These are phyloP conservation scores for Chenopodium formosanum DNA, from an alignment of 148 eudicot species.

Conservation along the genomic window DNA sequence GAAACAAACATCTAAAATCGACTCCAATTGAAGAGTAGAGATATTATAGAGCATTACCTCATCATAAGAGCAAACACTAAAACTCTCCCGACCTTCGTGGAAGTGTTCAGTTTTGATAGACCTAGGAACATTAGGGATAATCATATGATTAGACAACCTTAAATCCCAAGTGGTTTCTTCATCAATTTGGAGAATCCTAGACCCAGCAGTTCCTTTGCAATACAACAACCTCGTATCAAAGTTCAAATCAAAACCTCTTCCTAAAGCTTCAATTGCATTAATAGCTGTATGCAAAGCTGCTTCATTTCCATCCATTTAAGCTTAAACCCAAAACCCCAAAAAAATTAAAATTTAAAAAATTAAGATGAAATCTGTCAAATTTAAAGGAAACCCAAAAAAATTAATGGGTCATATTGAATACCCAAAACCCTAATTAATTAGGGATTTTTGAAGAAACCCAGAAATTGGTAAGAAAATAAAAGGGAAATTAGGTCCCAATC, in stretches of 20 bases:
- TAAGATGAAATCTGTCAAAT: not conserved
- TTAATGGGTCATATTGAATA: slow-evolving; percentile 10
- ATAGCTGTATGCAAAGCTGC: slow-evolving; percentile 75
- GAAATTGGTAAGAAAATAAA: slow-evolving; percentile 7
- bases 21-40: not conserved
- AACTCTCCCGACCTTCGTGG: slow-evolving; percentile 46
- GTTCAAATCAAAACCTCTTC: slow-evolving; percentile 90
- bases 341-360: not conserved
- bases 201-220: slow-evolving; percentile 74
- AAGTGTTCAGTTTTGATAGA: slow-evolving; percentile 48
- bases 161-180: slow-evolving; percentile 70
- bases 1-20: not conserved
- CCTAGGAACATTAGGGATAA: slow-evolving; percentile 64
- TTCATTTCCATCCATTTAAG: slow-evolving; percentile 75
- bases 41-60: slow-evolving; percentile 47
- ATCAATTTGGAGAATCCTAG: slow-evolving; percentile 76
- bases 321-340: slow-evolving; percentile 14
- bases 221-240: slow-evolving; percentile 85
- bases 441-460: slow-evolving; percentile 4
- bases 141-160: slow-evolving; percentile 50
- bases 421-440: slow-evolving; percentile 32
- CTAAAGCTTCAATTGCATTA: slow-evolving; percentile 78
- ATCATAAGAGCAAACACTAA: slow-evolving; percentile 57
- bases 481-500: slow-evolving; percentile 12
- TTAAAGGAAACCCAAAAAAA: slow-evolving; percentile 22